Percentiles rank a stretch among this genome's conserved stretches.
Conservation (phyloP, 345 rosid genomes). For the Acer saccharum region DNA sequence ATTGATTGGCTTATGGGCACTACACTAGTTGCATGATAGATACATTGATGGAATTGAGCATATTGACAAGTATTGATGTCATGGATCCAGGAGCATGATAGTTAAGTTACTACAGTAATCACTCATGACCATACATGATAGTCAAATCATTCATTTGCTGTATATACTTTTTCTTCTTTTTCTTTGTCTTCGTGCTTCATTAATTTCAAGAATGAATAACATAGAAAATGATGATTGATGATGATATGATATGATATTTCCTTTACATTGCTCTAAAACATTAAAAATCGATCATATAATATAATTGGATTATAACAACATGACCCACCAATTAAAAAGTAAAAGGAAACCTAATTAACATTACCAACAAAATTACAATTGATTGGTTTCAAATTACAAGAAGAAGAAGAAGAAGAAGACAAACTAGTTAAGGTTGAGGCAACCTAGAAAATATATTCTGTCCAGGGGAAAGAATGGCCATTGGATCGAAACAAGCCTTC, state of each 20-base stretch:
- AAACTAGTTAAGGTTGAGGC: slow-evolving; percentile 16
- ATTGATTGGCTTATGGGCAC: slow-evolving; percentile 28
- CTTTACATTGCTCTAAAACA: too few species aligned
- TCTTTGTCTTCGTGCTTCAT: background rate
- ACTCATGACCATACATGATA: background rate
- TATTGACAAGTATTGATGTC: slow-evolving; percentile 3
- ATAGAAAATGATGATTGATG: too few species aligned
- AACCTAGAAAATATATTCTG: slow-evolving; percentile 74
- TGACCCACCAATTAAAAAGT: slow-evolving; percentile 3
- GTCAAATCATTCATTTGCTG: slow-evolving; percentile 25
- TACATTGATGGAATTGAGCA: slow-evolving; percentile 14
- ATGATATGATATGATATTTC: too few species aligned
- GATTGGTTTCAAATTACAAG: background rate
- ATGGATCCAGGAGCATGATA: background rate
- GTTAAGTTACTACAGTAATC: slow-evolving; percentile 20
- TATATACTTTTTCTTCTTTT: background rate
- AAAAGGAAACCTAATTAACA: slow-evolving; percentile 1
- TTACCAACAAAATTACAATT: slow-evolving; percentile 17
- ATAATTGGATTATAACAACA: background rate
- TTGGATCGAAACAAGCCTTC: slow-evolving; percentile 75
- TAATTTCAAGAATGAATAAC: background rate
- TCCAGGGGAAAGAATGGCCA: slow-evolving; percentile 90
- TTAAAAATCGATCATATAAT: background rate
- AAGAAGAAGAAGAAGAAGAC: background rate
- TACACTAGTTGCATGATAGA: slow-evolving; percentile 2